Base-by-base conservation (phyloP, 805 yeast genomes). In the Cyberlindnera americana region DNA sequence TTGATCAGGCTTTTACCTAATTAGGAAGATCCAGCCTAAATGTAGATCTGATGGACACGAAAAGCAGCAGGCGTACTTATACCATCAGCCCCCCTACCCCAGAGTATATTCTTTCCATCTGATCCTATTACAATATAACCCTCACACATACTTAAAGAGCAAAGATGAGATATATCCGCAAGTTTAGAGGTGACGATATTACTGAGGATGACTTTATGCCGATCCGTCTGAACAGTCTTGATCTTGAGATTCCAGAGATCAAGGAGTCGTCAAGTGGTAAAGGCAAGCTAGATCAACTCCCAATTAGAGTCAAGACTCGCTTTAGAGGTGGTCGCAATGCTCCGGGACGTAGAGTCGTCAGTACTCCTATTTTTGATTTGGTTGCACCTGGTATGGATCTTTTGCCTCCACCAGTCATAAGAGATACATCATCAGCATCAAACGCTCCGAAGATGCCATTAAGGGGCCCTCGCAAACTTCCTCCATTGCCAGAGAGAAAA, bases 241-340 rank as follows among this genome's bases (percentile, higher is more conserved):
- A 25, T n/a, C 33, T 47, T 3, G 42, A 45, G 18, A 28, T 47
- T n/a, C 48, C 49, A 8, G 24, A 35, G 4, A 9, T 22, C 9
- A 28, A 16, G 3, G 15, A 16, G 23, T 12, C 9, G 19, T 7
- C 7, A 5, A 6, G 14, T 12, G 8, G 28, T 8, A 40, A 28
- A 25, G 21, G 28, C 10, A 31, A 17, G 11, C 29, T 45, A 19
- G 41, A 33, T 1, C 42, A 46, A n/a, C 24, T 52, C 2, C 56
- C 56, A 6, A 50, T 52, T 4, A 38, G 54, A 29, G 54, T 48
- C n/a, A 43, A 46, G 36, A 48, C 56, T 10, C 29, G 48, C 3
- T 41, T 28, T 34, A 36, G 43, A 19, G 49, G 51, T 19, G 45
- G 43, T 6, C 22, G 26, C 8, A 36, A 33, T 13, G 5, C 17